Evolutionary conservation across 2,329 filamentous ascomycete species (phyloP).

Genomic region (Penicillium sp.): DNA sequence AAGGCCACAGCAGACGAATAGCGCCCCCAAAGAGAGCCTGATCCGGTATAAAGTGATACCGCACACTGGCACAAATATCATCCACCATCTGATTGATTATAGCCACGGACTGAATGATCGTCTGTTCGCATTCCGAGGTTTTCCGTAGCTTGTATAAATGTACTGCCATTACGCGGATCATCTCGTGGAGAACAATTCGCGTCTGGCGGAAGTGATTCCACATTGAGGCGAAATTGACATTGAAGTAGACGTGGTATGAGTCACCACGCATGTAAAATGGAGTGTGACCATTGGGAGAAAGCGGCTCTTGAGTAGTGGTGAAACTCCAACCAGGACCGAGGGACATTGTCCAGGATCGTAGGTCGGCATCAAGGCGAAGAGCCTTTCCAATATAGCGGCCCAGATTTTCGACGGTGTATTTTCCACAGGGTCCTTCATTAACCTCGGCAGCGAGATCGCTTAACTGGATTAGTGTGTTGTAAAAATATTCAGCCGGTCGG

Average conservation of each 20-base stretch:
- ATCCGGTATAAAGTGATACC: slow-evolving; percentile 14
- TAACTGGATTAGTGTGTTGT: slow-evolving; percentile 8
- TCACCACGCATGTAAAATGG: slow-evolving; percentile 7
- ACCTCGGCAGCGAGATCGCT: slow-evolving; percentile 13
- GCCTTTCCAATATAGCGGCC: slow-evolving; percentile 2
- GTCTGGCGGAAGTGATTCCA: slow-evolving; percentile 28
- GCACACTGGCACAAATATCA: slow-evolving; percentile 21
- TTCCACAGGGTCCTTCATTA: neutral
- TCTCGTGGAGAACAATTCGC: slow-evolving; percentile 18
- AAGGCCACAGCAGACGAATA: slow-evolving; percentile 15
- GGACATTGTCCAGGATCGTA: slow-evolving; percentile 12
- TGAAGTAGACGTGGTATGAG: slow-evolving; percentile 21
- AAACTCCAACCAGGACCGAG: slow-evolving; percentile 12
- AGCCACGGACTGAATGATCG: neutral
- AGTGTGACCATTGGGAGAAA: neutral
- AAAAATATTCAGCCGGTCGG: slow-evolving; percentile 11
- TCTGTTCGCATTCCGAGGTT: neutral
- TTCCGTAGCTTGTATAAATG: neutral
- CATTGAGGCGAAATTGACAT: slow-evolving; percentile 11
- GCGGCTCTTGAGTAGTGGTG: neutral
- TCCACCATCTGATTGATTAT: slow-evolving; percentile 9
- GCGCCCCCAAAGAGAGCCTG: slow-evolving; percentile 6
- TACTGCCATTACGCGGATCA: slow-evolving; percentile 5
- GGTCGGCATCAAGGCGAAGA: slow-evolving; percentile 12
- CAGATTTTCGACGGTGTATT: neutral